These are phyloP conservation scores for Tetraselmis striata DNA, from an alignment of 139 green algal species.

Conservation along the genomic window DNA sequence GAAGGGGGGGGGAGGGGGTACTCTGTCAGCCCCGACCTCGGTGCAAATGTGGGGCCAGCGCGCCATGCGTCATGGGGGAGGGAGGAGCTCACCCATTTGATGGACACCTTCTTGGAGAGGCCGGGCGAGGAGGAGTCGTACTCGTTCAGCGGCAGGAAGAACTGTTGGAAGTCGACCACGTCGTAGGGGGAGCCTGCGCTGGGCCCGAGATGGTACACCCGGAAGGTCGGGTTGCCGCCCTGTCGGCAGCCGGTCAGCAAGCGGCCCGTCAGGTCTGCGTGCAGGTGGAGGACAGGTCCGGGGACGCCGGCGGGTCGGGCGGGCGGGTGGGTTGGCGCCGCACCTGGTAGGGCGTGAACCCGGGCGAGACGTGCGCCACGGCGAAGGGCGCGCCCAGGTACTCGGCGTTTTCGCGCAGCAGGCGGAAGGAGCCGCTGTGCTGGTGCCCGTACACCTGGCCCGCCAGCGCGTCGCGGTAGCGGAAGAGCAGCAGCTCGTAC, in stretches of 20 bases:
- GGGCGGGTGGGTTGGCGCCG: no score
- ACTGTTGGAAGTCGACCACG: conserved; percentile 7
- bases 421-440: conserved; percentile 8
- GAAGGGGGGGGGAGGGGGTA: background rate
- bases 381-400: background rate
- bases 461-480: background rate
- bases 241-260: no score
- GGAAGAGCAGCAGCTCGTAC: conserved; percentile 8
- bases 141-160: background rate
- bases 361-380: conserved; percentile 7
- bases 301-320: no score
- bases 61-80: no score
- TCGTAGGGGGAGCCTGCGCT: background rate
- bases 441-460: conserved; percentile 13
- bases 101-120: background rate
- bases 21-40: background rate
- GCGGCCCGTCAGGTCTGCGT: background rate
- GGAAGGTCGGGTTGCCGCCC: background rate
- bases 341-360: background rate
- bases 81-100: background rate
- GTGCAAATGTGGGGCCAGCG: no score
- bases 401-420: background rate
- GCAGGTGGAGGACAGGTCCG: no score
- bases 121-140: background rate
- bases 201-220: background rate